Evolutionary conservation across 1,139 yeast genomes (phyloP).

Genomic region (Zygoascus sp.): DNA sequence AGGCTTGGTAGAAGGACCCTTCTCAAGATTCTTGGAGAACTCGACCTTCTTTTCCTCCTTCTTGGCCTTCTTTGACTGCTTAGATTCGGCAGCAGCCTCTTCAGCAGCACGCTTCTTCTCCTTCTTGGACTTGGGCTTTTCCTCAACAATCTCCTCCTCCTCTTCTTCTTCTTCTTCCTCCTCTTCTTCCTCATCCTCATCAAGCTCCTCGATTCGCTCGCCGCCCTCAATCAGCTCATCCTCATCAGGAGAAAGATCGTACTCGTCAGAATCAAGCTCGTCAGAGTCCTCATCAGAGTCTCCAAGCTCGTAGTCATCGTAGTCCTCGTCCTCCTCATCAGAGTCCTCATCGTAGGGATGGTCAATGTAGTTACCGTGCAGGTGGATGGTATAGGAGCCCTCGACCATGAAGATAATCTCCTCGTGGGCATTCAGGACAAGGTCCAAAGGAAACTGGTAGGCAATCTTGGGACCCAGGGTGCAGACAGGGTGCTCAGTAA

Average conservation of each 20-base stretch:
- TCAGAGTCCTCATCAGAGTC: conserved; percentile 42
- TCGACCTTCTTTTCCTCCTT: conserved; percentile 67
- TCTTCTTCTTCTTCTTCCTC: conserved; percentile 62
- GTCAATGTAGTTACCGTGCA: conserved; percentile 92
- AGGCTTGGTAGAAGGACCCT: conserved; percentile 62
- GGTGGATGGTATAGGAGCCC: conserved; percentile 89
- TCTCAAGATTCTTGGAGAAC: conserved; percentile 85
- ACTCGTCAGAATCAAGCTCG: conserved; percentile 63
- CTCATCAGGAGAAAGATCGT: conserved; percentile 88
- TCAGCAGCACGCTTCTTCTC: conserved; percentile 36
- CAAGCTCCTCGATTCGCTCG: conserved; percentile 20
- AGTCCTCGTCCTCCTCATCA: conserved; percentile 43
- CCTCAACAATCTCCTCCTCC: conserved; percentile 39
- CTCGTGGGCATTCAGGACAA: conserved; percentile 89
- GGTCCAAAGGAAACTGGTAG: conserved; percentile 86
- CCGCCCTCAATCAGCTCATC: conserved; percentile 56
- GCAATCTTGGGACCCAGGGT: conserved; percentile 75
- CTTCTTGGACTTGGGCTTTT: conserved; percentile 40
- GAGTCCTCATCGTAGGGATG: conserved; percentile 80
- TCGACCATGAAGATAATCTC: conserved; percentile 91
- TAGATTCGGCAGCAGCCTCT: conserved; percentile 28
- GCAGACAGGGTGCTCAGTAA: conserved; percentile 78
- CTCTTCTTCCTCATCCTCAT: conserved; percentile 32
- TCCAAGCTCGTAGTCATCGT: conserved; percentile 38
- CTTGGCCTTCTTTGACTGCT: conserved; percentile 35